A percentile compares a stretch with the other conserved stretches of the same genome.
Evolutionary conservation across 768 basidiomycete genomes (phyloP).

Genomic region (Lentinula boryana): DNA sequence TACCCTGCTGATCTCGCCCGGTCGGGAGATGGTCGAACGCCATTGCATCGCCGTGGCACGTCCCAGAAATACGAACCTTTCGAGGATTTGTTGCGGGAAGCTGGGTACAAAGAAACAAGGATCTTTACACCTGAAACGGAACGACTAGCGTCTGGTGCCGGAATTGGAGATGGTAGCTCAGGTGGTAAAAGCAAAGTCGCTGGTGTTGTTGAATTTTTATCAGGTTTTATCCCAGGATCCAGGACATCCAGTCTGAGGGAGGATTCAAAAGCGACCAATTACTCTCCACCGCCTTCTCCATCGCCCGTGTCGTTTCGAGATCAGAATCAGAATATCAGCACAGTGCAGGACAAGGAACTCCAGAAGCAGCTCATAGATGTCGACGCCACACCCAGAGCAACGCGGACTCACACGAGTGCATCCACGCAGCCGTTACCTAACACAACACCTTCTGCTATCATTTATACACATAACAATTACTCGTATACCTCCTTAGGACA

Average conservation of each 20-base stretch:
- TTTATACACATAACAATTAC: background rate
- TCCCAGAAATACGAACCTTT: slow-evolving; percentile 79
- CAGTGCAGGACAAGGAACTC: background rate
- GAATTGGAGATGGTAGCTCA: slow-evolving; percentile 16
- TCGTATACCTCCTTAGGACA: slow-evolving; percentile 1
- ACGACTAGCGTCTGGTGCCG: slow-evolving; percentile 26
- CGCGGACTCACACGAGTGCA: background rate
- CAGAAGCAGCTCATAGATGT: background rate
- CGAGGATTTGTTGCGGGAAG: slow-evolving; percentile 80
- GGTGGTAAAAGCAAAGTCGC: slow-evolving; percentile 36
- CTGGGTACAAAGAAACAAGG: slow-evolving; percentile 90
- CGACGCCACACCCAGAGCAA: background rate
- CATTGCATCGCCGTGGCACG: slow-evolving; percentile 71
- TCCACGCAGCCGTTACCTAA: background rate
- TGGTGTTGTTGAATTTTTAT: slow-evolving; percentile 60
- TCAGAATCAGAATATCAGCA: background rate
- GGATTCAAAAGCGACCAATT: slow-evolving; percentile 3
- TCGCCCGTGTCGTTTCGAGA: background rate
- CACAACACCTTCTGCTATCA: background rate
- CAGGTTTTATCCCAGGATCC: slow-evolving; percentile 50
- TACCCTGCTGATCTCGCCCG: slow-evolving; percentile 47
- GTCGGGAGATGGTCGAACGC: slow-evolving; percentile 43
- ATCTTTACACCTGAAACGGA: slow-evolving; percentile 84
- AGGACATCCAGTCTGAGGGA: slow-evolving; percentile 7
- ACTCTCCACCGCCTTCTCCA: slow-evolving; percentile 8